phyloP scores from a whole-genome alignment of 2,329 filamentous ascomycete genomes.

The Apiospora kogelbergensis region DNA sequence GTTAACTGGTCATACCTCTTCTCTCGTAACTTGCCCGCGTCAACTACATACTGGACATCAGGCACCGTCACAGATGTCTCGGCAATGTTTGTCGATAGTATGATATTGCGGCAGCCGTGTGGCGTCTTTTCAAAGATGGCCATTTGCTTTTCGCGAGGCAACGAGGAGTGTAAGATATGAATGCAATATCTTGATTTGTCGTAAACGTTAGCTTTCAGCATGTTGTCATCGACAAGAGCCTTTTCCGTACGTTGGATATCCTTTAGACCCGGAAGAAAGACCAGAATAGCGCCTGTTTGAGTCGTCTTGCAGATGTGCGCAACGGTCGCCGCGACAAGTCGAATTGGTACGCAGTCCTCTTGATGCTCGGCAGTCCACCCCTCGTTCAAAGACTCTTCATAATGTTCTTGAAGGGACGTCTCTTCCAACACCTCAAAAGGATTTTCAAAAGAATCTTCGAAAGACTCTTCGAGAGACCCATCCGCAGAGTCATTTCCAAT shows the following conservation, averaged over 20 bases:
- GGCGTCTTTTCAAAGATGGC: constrained; percentile 41
- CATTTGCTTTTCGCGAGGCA: constrained; percentile 39
- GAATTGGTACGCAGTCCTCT: constrained; percentile 32
- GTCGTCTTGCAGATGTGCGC: constrained; percentile 44
- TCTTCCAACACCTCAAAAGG: too few relatives aligned
- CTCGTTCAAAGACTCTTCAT: too few relatives aligned
- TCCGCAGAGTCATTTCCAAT: background rate
- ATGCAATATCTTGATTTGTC: constrained; percentile 41
- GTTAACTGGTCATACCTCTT: constrained; percentile 39
- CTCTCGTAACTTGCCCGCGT: constrained; percentile 39
- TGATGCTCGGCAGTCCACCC: background rate
- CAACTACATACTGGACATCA: constrained; percentile 50
- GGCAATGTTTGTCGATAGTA: constrained; percentile 50
- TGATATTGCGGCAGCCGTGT: constrained; percentile 43
- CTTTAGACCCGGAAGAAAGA: constrained; percentile 46
- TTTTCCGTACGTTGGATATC: constrained; percentile 35
- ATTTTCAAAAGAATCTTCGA: too few relatives aligned
- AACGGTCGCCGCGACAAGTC: constrained; percentile 42
- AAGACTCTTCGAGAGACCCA: background rate
- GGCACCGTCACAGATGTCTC: constrained; percentile 53
- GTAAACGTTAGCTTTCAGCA: constrained; percentile 39
- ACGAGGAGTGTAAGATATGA: constrained; percentile 45
- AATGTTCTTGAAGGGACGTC: too few relatives aligned
- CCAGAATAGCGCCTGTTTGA: constrained; percentile 43
- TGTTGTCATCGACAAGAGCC: constrained; percentile 25